phyloP scores from a whole-genome alignment of 768 basidiomycete species.

The Kockovaella imperatae region DNA sequence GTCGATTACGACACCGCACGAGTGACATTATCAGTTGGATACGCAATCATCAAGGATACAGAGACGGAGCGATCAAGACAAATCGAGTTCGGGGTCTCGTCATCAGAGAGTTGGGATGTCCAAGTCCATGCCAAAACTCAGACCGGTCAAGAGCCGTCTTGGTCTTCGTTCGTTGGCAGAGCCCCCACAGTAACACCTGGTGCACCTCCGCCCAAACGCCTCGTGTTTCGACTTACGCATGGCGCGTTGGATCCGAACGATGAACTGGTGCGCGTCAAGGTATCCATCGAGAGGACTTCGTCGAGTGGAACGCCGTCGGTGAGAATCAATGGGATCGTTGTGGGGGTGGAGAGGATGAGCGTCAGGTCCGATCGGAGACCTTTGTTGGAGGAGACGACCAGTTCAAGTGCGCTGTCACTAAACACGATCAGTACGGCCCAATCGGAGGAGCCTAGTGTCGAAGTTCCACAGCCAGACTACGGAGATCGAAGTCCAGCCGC shows the following conservation, averaged over 20 bases:
- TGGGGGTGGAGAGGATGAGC: conserved; percentile 30
- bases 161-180: conserved; percentile 35
- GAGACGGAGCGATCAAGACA: conserved; percentile 61
- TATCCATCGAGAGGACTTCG: conserved; percentile 69
- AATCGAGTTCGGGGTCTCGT: conserved; percentile 71
- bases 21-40: conserved; percentile 73
- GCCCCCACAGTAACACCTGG: conserved; percentile 40
- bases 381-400: conserved; percentile 34
- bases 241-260: conserved; percentile 57
- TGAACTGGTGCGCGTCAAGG: conserved; percentile 70
- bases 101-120: conserved; percentile 75
- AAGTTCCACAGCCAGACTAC: neutral
- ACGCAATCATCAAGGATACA: conserved; percentile 63
- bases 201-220: conserved; percentile 49
- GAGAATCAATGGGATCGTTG: conserved; percentile 73
- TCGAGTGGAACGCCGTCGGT: conserved; percentile 56
- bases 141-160: conserved; percentile 31
- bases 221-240: conserved; percentile 63
- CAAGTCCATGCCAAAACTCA: conserved; percentile 53
- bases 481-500: conserved; percentile 56
- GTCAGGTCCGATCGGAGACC: conserved; percentile 8
- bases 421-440: conserved; percentile 28
- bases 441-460: conserved; percentile 1
- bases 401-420: conserved; percentile 38
- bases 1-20: conserved; percentile 72